Evolutionary conservation across 2,329 filamentous ascomycete genomes (phyloP), one percentile per base, ranked within the genome.

Genomic region (Penicillium concentricum): DNA sequence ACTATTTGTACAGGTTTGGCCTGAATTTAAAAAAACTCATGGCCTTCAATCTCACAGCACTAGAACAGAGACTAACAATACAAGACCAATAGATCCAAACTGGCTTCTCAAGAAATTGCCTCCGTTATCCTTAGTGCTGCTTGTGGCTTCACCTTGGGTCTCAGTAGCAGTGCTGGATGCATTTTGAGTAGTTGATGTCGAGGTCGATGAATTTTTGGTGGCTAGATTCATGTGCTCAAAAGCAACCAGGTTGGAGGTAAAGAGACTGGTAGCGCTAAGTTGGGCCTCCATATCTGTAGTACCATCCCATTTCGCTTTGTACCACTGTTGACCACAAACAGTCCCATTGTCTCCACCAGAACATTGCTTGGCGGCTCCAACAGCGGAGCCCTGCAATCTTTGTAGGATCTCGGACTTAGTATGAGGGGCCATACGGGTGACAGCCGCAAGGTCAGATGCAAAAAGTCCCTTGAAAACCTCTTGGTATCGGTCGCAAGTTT

Each of bases 381-480:
- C 57, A 5, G 87, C 78, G 0, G 86, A 87, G 0, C 74, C 80
- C 49, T 77, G 74, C 12, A 91, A 77, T 28, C 82, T 78, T 1
- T 83, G 81, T 51, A 82, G 74, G 61, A 91, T 84, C 32, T 69
- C 74, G 0, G 78, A 72, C n/a, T 69, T 69, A 1, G 82, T 85
- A 52, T 80, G 80, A 0, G 87, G 87, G 0, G 83, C 87, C n/a
- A 90, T 56, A 63, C 86, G 79, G 4, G 83, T 81, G 1, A 82
- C 79, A 24, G 81, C 77, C 2, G 84, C 78, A 63, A 90, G 76
- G 82, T 85, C 88, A 35, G 86, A 82, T 63, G 85, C 81, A 16
- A 89, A 77, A 62, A 86, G 86, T 41, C 87, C 87, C 74, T 90
- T 90, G 81, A 87, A 91, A 2, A 82, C 83, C 52, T 83, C 71